Evolutionary conservation across 1,139 yeast species (phyloP), one percentile per base, ranked within the genome.

Genomic region (Lodderomyces margitis): DNA sequence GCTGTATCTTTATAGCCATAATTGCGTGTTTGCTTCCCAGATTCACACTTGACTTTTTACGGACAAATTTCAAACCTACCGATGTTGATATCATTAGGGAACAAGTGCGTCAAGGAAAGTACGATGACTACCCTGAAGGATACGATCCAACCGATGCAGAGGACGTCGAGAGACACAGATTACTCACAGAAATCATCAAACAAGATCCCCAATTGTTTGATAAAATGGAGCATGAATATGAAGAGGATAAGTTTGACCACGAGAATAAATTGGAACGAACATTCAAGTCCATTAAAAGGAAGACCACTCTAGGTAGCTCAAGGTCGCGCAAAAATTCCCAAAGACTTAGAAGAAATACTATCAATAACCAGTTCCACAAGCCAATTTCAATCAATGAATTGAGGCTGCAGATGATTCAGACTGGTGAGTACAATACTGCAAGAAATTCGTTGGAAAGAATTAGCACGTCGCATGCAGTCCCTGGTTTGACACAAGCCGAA

Each of bases 51-150:
- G 83, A 80, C 49, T 69, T 75, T 52, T 53, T 75, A 47, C 66
- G 49, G 49, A 59, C 69, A 19, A 68, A 75, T 46, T 77, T 75
- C 55, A 52, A 46, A 15, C 85, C 85, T 10, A 60, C 61, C 39
- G 84, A 80, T 55, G 64, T 75, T 45, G 84, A 79, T 50, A 77
- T 78, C 41, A 67, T 80, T 39, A 62, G 83, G 47, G 83, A 78
- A 50, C 56, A 68, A 47, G 74, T 66, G 9, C 61, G 68, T 17
- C 53, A 57, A 39, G 81, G 83, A 4, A 70, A 60, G 37, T 78
- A 62, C 55, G 71, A 66, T 40, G 69, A 66, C 32, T 80, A 74
- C 52, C 81, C 81, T 4, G 61, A 57, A 20, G 79, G 78, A 15
- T 80, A 72, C 53, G 85, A 80, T 57, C 85, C 85, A 25, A 80